A percentile compares a stretch with the other conserved stretches of the same genome.
These are phyloP conservation scores for Kuraishia molischiana DNA, from an alignment of 805 yeast species.

Conservation along the genomic window DNA sequence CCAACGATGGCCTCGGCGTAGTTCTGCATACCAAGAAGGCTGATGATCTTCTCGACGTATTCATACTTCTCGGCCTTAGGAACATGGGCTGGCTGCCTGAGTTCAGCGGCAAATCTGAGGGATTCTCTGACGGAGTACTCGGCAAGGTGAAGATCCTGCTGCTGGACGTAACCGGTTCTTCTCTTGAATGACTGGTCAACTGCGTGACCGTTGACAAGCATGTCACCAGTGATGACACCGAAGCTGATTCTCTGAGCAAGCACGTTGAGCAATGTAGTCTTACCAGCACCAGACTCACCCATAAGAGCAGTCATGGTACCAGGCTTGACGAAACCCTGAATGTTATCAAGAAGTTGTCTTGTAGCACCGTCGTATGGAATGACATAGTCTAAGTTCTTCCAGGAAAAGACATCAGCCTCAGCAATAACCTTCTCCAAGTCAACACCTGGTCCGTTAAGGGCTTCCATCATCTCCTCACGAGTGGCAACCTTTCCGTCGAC, in stretches of 20 bases:
- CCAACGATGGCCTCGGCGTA: slow-evolving; percentile 37
- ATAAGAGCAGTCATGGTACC: slow-evolving; percentile 33
- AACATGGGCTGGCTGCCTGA: slow-evolving; percentile 26
- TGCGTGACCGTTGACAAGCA: slow-evolving; percentile 36
- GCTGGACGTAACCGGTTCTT: slow-evolving; percentile 42
- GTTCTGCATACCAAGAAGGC: slow-evolving; percentile 29
- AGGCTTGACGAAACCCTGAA: slow-evolving; percentile 21
- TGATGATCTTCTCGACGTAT: slow-evolving; percentile 33
- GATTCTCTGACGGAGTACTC: slow-evolving; percentile 39
- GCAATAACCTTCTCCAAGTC: slow-evolving; percentile 8
- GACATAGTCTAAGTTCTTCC: slow-evolving; percentile 14
- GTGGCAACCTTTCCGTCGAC: slow-evolving; percentile 28
- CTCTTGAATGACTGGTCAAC: slow-evolving; percentile 30
- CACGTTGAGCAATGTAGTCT: slow-evolving; percentile 37
- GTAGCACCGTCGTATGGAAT: slow-evolving; percentile 13
- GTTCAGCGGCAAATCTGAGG: slow-evolving; percentile 29
- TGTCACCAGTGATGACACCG: slow-evolving; percentile 39
- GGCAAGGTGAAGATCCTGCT: slow-evolving; percentile 37
- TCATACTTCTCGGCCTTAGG: slow-evolving; percentile 27
- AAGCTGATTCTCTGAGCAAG: slow-evolving; percentile 32
- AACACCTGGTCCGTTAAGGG: slow-evolving; percentile 15
- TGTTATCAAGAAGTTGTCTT: slow-evolving; percentile 14
- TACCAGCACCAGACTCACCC: slow-evolving; percentile 43
- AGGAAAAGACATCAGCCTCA: slow-evolving; percentile 7
- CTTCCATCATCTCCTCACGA: slow-evolving; percentile 17